Evolutionary conservation across 73 alveolate species (phyloP).

Genomic region (Paramecium biaurelia): DNA sequence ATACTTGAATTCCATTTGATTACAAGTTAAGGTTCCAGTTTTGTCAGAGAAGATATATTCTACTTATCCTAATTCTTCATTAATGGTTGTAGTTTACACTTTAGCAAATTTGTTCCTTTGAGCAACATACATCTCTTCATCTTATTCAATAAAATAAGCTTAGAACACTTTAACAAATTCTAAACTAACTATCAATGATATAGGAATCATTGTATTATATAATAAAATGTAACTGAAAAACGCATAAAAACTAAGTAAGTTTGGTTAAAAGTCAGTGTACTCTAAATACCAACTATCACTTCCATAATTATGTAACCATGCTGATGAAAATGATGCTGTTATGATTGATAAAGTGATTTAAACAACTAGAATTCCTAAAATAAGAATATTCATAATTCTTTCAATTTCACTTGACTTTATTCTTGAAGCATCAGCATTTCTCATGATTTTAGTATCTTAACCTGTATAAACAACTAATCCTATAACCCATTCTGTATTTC

Average conservation of each 20-base stretch:
- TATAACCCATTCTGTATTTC: slow-evolving; percentile 92
- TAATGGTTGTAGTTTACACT: slow-evolving; percentile 70
- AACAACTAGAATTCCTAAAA: slow-evolving; percentile 30
- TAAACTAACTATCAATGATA: slow-evolving; percentile 72
- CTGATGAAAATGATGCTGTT: not conserved
- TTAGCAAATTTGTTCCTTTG: slow-evolving; percentile 72
- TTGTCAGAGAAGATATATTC: slow-evolving; percentile 85
- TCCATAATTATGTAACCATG: not conserved
- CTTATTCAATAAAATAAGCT: slow-evolving; percentile 74
- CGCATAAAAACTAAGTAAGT: slow-evolving; percentile 18
- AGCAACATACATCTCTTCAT: slow-evolving; percentile 65
- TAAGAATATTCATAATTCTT: slow-evolving; percentile 43
- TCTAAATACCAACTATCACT: not conserved
- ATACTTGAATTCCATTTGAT: slow-evolving; percentile 80
- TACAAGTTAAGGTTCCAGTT: slow-evolving; percentile 86
- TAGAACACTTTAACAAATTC: slow-evolving; percentile 78
- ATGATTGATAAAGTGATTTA: not conserved
- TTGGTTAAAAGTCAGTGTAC: slow-evolving; percentile 13
- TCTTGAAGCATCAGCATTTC: slow-evolving; percentile 69
- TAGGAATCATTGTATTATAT: slow-evolving; percentile 83
- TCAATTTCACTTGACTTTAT: slow-evolving; percentile 67
- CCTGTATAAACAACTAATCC: slow-evolving; percentile 92
- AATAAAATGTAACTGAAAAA: slow-evolving; percentile 81
- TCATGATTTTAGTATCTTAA: slow-evolving; percentile 83
- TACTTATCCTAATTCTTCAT: slow-evolving; percentile 86